These are phyloP conservation scores for Kondoa malvinella DNA, from an alignment of 768 basidiomycete species.

Conservation along the genomic window DNA sequence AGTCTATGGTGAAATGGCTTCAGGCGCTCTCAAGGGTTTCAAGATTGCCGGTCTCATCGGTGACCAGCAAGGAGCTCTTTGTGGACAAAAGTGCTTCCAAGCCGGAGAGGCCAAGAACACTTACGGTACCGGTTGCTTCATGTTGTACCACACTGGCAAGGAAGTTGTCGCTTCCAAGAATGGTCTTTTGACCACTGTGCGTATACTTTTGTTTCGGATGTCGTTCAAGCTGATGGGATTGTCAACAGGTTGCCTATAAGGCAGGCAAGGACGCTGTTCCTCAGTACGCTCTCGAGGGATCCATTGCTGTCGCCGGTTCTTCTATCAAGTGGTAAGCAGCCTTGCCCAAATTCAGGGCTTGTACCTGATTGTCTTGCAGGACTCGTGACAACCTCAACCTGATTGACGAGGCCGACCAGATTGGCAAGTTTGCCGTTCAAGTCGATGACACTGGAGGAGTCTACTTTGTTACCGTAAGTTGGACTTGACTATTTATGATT, in stretches of 20 bases:
- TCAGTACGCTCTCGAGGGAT: conserved; percentile 85
- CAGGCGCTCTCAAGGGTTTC: conserved; percentile 40
- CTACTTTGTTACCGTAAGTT: conserved; percentile 68
- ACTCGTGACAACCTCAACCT: conserved; percentile 75
- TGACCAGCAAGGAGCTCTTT: conserved; percentile 93
- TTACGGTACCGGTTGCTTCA: conserved; percentile 86
- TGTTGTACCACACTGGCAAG: conserved; percentile 81
- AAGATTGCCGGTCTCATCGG: conserved; percentile 85
- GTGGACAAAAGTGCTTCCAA: conserved; percentile 87
- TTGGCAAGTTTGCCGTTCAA: conserved; percentile 64
- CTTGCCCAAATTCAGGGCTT: no score
- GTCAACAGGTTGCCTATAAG: conserved; percentile 88
- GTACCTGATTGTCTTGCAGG: conserved; percentile 37
- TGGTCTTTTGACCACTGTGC: conserved; percentile 62
- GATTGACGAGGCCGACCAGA: conserved; percentile 60
- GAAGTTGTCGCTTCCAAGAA: conserved; percentile 71
- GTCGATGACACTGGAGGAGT: conserved; percentile 69
- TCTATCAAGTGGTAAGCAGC: conserved; percentile 65
- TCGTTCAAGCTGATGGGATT: no score
- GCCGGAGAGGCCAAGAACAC: conserved; percentile 90
- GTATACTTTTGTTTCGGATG: not conserved
- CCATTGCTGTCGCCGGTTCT: conserved; percentile 85
- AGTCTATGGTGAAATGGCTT: conserved; percentile 60
- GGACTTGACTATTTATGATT: not conserved
- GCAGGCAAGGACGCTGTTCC: conserved; percentile 60